Percentiles rank a stretch among this genome's conserved stretches.
phyloP scores from a whole-genome alignment of 805 yeast genomes.

The Candida verbasci region DNA sequence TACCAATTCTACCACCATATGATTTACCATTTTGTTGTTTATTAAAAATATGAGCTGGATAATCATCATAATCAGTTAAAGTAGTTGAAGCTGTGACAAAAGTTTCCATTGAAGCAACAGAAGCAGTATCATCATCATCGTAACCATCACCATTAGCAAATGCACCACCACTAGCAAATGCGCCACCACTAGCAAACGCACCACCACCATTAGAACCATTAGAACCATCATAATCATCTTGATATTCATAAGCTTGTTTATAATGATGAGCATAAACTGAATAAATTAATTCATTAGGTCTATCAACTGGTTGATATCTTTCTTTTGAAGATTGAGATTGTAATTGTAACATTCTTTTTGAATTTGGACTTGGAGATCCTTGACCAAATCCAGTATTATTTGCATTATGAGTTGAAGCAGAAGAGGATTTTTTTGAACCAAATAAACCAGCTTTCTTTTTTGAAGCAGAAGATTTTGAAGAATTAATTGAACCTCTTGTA shows the following conservation, averaged over 20 bases:
- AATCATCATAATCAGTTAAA: conserved; percentile 17
- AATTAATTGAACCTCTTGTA: conserved; percentile 20
- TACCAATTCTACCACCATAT: conserved; percentile 8
- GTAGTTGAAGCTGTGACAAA: conserved; percentile 30
- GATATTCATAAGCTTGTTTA: conserved; percentile 12
- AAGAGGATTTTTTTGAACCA: conserved; percentile 14
- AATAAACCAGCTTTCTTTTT: conserved; percentile 31
- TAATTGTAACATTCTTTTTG: conserved; percentile 24
- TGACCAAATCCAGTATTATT: conserved; percentile 7
- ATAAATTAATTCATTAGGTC: conserved; percentile 17
- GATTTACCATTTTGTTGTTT: conserved; percentile 3
- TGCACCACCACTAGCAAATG: too few species aligned
- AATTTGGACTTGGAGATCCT: conserved; percentile 11
- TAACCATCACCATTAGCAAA: background rate
- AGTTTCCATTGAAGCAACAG: conserved; percentile 24
- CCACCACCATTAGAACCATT: conserved; percentile 1
- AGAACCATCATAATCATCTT: conserved; percentile 18
- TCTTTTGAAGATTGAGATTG: conserved; percentile 23
- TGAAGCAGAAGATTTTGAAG: conserved; percentile 24
- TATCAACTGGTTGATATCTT: conserved; percentile 18
- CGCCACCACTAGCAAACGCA: background rate
- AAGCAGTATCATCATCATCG: conserved; percentile 14
- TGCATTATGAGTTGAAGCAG: conserved; percentile 5
- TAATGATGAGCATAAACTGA: conserved; percentile 18
- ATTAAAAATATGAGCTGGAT: conserved; percentile 8